These are phyloP conservation scores for Exophiala calicioides DNA, from an alignment of 2,329 filamentous ascomycete genomes.

Conservation along the genomic window DNA sequence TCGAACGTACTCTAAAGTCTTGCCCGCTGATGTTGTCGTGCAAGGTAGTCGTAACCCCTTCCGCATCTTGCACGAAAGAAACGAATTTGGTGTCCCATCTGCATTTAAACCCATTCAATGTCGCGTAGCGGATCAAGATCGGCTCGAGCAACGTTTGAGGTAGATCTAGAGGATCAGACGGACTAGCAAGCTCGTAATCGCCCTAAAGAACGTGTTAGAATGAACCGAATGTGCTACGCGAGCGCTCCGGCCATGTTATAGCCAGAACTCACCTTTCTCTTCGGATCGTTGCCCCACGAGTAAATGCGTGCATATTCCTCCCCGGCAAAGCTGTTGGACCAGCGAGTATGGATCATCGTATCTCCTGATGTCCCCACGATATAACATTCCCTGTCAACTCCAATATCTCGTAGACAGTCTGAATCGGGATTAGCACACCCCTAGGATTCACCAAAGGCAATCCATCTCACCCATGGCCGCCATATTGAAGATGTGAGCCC, in stretches of 20 bases:
- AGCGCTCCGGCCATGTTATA: neutral
- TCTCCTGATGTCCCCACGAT: slow-evolving; percentile 36
- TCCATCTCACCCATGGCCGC: slow-evolving; percentile 13
- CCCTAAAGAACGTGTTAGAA: slow-evolving; percentile 26
- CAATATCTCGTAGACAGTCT: slow-evolving; percentile 5
- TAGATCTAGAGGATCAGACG: slow-evolving; percentile 44
- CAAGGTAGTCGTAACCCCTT: slow-evolving; percentile 37
- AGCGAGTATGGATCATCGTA: slow-evolving; percentile 44
- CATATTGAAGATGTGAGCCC: slow-evolving; percentile 20
- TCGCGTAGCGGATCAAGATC: slow-evolving; percentile 41
- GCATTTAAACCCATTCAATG: slow-evolving; percentile 39
- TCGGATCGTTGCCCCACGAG: slow-evolving; percentile 45
- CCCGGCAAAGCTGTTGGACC: slow-evolving; percentile 46
- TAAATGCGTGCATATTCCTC: slow-evolving; percentile 46
- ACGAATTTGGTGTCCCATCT: slow-evolving; percentile 43
- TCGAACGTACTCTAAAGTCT: slow-evolving; percentile 51
- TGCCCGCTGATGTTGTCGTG: slow-evolving; percentile 32
- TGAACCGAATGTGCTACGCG: neutral
- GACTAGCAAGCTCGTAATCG: slow-evolving; percentile 45
- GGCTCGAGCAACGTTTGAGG: slow-evolving; percentile 48
- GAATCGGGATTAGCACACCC: neutral
- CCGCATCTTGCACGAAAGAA: slow-evolving; percentile 31
- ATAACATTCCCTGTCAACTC: slow-evolving; percentile 31
- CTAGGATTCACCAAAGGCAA: neutral
- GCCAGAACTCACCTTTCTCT: slow-evolving; percentile 37